Percentiles rank a stretch among this genome's conserved stretches.
phyloP scores from a whole-genome alignment of 306 rosid genomes.

The Cercis canadensis region DNA sequence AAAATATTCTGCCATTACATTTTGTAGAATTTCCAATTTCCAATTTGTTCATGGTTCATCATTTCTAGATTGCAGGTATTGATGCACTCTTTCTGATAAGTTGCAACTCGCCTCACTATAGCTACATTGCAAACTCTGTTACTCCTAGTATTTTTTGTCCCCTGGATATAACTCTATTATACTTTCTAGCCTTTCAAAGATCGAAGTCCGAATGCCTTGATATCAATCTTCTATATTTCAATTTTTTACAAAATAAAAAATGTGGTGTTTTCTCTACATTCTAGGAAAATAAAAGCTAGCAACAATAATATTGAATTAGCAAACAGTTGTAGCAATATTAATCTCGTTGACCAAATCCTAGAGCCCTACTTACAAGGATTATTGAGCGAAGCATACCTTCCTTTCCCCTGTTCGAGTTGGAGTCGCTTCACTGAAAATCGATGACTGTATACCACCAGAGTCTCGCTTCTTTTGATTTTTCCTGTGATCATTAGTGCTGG shows the following conservation, averaged over 20 bases:
- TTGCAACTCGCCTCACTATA: background rate
- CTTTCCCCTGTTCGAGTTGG: conserved; percentile 34
- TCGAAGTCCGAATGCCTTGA: no score
- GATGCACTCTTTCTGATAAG: conserved; percentile 1
- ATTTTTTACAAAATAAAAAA: no score
- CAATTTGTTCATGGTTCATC: background rate
- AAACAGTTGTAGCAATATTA: background rate
- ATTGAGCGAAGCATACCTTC: conserved; percentile 49
- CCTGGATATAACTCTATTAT: no score
- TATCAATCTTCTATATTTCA: no score
- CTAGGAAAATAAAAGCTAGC: no score
- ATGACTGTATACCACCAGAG: conserved; percentile 32
- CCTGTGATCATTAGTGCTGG: conserved; percentile 40
- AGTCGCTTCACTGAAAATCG: conserved; percentile 49
- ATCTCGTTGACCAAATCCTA: conserved; percentile 1
- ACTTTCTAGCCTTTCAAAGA: no score
- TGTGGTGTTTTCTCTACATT: no score
- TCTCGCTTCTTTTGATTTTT: conserved; percentile 42
- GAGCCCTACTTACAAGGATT: background rate
- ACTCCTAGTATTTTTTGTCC: no score
- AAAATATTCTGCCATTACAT: no score
- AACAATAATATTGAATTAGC: no score
- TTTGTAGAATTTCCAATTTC: background rate
- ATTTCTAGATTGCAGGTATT: no score
- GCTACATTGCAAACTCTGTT: background rate